Evolutionary conservation across 495 filamentous ascomycete species (phyloP), one percentile per base, ranked within the genome.

Genomic region (Glarea lozoyensis): DNA sequence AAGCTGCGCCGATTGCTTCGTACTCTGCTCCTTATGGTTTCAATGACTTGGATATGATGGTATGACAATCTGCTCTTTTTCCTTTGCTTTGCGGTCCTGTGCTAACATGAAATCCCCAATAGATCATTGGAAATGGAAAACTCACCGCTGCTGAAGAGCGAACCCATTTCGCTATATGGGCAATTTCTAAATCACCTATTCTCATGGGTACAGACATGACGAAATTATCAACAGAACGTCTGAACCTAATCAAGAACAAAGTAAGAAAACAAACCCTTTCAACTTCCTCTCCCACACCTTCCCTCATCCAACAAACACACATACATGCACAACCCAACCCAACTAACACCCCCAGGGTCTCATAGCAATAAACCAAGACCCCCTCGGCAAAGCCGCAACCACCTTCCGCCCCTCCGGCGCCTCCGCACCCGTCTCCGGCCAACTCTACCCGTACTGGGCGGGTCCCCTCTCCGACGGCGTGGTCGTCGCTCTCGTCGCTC

Each of bases 121-220:
- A 0, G 80, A 84, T 29, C 48, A 62, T 84, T 29, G 78, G 79
- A 9, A 81, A 80, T 45, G 73, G 69, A 3, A 59, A 63, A 3
- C 56, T 84, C 21, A 79, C 65, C 2, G 31, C 60, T 1, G 63
- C 54, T 4, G 60, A 70, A 50, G 37, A 48, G 11, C 50, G 58
- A 23, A 49, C 60, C 7, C 66, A 72, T 53, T 65, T 69, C 37
- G 59, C 58, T 6, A 43, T 56, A 17, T 61, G 53, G 63, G 60
- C 45, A 10, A 29, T 36, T 9, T 27, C 42, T 37, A 53, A 59
- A 40, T 43, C 39, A 10, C 56, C 54, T 4, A 31, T 63, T 21
- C 45, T 66, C 5, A 57, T 71, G 6, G 60, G 54, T 15, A 58
- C 53, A 9, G 42, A 50, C 25, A 33, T 50, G 15, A 36, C 13